Evolutionary conservation across 768 basidiomycete species (phyloP).

Genomic region (Agaricus sinodeliciosus): DNA sequence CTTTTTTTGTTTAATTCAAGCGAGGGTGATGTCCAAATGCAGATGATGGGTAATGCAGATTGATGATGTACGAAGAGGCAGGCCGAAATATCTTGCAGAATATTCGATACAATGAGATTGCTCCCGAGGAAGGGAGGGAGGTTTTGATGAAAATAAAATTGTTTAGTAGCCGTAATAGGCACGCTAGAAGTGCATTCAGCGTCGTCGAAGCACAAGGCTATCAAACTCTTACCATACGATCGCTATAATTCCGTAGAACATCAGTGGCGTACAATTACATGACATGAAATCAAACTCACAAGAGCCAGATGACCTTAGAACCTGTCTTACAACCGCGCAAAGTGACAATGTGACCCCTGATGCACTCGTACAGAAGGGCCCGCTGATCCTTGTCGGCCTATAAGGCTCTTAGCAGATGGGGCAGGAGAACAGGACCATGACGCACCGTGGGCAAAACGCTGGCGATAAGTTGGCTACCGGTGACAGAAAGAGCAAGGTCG

Average conservation of each 20-base stretch:
- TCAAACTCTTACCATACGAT: constrained; percentile 30
- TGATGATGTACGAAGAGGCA: constrained; percentile 3
- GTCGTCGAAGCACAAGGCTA: constrained; percentile 1
- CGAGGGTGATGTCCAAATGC: constrained; percentile 8
- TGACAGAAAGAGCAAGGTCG: constrained; percentile 76
- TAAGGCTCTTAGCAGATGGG: constrained; percentile 8
- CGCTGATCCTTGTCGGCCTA: constrained; percentile 87
- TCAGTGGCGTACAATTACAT: not conserved
- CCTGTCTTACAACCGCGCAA: constrained; percentile 89
- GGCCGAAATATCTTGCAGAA: constrained; percentile 10
- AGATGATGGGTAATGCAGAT: constrained; percentile 11
- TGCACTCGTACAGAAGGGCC: constrained; percentile 75
- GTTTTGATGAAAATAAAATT: not conserved
- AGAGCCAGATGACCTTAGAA: constrained; percentile 89
- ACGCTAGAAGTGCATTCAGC: constrained; percentile 21
- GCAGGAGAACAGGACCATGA: constrained; percentile 1
- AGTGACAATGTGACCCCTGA: constrained; percentile 82
- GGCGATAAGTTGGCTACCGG: constrained; percentile 82
- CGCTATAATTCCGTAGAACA: constrained; percentile 18
- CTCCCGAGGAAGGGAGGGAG: constrained; percentile 1
- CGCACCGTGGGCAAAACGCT: constrained; percentile 71
- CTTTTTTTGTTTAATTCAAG: constrained; percentile 1
- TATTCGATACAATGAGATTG: constrained; percentile 9
- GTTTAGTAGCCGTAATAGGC: constrained; percentile 39
- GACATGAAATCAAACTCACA: constrained; percentile 31